Evolutionary conservation across 2,329 filamentous ascomycete species (phyloP).

Genomic region (Beauveria scarabaeidicola): DNA sequence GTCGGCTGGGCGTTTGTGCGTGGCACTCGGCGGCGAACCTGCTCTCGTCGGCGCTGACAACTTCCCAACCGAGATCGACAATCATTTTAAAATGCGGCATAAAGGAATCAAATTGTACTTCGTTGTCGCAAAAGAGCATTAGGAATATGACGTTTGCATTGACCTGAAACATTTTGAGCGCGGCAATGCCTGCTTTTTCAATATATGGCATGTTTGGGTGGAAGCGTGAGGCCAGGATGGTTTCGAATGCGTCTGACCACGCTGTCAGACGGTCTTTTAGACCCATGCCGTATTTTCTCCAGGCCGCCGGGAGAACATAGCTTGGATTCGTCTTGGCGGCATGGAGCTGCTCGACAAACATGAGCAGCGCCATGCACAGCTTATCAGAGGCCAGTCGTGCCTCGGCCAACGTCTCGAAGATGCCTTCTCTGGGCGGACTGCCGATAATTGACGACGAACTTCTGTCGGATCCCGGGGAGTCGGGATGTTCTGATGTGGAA

Average conservation of each 20-base stretch:
- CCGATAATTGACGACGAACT: constrained; percentile 29
- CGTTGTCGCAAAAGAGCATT: constrained; percentile 52
- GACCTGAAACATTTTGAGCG: constrained; percentile 54
- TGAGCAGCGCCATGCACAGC: constrained; percentile 47
- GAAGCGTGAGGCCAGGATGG: constrained; percentile 41
- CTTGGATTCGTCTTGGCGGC: constrained; percentile 42
- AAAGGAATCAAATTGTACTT: constrained; percentile 50
- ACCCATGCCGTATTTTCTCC: constrained; percentile 37
- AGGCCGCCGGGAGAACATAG: constrained; percentile 40
- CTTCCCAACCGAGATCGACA: constrained; percentile 48
- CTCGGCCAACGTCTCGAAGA: constrained; percentile 43
- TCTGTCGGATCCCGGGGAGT: constrained; percentile 35
- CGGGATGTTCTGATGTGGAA: constrained; percentile 19
- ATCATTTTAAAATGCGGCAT: constrained; percentile 43
- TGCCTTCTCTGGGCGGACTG: constrained; percentile 18
- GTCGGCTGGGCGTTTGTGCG: neutral
- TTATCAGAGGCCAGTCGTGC: constrained; percentile 49
- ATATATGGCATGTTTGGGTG: constrained; percentile 41
- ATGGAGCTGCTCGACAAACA: constrained; percentile 48
- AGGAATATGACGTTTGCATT: constrained; percentile 49
- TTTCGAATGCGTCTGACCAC: constrained; percentile 50
- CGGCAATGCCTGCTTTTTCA: constrained; percentile 51
- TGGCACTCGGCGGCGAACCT: constrained; percentile 39
- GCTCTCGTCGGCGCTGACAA: constrained; percentile 50
- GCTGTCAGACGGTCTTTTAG: constrained; percentile 43